Evolutionary conservation across 1,284 basidiomycete genomes (phyloP).

Genomic region (Leccinum huronense): DNA sequence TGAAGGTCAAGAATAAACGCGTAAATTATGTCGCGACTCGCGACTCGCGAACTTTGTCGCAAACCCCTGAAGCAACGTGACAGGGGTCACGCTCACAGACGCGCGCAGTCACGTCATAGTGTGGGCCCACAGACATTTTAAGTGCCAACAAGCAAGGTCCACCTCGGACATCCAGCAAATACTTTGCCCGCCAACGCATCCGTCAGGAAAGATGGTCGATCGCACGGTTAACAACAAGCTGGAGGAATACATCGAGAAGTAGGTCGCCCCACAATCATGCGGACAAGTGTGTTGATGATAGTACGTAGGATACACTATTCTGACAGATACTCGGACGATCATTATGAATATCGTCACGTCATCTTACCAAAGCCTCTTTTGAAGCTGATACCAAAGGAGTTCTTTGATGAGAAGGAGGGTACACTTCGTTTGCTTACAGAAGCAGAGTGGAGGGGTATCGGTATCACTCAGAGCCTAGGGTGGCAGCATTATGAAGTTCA

Average conservation of each 20-base stretch:
- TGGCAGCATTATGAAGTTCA: slow-evolving; percentile 99
- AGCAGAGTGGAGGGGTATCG: slow-evolving; percentile 92
- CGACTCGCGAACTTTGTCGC: background rate
- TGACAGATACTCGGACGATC: slow-evolving; percentile 79
- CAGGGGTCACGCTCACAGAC: slow-evolving; percentile 21
- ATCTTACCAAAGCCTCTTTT: slow-evolving; percentile 86
- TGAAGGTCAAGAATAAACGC: slow-evolving; percentile 16
- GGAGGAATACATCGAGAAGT: slow-evolving; percentile 72
- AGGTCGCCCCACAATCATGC: slow-evolving; percentile 21
- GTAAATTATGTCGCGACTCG: background rate
- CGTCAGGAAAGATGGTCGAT: slow-evolving; percentile 29
- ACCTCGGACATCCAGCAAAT: slow-evolving; percentile 4
- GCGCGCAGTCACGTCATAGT: slow-evolving; percentile 28
- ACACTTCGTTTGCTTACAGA: slow-evolving; percentile 83
- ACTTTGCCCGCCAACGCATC: background rate
- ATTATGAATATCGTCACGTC: slow-evolving; percentile 89
- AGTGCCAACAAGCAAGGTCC: slow-evolving; percentile 7
- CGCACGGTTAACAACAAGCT: slow-evolving; percentile 45
- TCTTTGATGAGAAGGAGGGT: slow-evolving; percentile 77
- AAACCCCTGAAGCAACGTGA: slow-evolving; percentile 17
- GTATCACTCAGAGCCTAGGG: slow-evolving; percentile 92
- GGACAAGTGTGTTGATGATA: slow-evolving; percentile 16
- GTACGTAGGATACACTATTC: slow-evolving; percentile 73
- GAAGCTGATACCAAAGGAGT: slow-evolving; percentile 83
- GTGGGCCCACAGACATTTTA: background rate